Base-by-base conservation (phyloP, 2,329 filamentous ascomycete genomes). In the Claviceps humidiphila region DNA sequence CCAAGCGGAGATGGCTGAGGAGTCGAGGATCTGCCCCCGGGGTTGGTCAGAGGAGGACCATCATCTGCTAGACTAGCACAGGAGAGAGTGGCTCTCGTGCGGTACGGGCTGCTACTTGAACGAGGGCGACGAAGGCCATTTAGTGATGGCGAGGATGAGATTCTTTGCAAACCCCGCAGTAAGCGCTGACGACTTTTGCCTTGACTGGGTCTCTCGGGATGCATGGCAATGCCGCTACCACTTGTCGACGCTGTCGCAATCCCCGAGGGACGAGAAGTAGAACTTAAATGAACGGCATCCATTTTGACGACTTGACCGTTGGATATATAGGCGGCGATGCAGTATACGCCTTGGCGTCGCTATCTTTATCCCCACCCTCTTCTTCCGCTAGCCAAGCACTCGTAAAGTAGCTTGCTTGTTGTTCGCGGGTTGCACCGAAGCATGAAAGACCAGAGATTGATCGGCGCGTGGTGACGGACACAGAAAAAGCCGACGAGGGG, bases 91-190 rank as follows among this genome's bases (percentile, higher is more conserved):
- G 69, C 70, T n/a, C 71, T 66, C 41, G 64, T 66, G 57, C 81
- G 71, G 74, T 89, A 83, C 9, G 84, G 80, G 60, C 84, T 85
- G 61, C 79, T 83, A 53, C 80, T 76, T 6, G 87, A 84, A 52
- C 82, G 76, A 26, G 80, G 72, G 54, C 85, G 79, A 52, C 81
- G 77, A 51, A 82, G 67, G 53, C 78, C 78, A 42, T 77, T 74
- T 49, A 95, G 70, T 16, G 85, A 87, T 1, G 86, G 83, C 6
- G 84, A 88, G 0, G 89, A 95, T 11, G 87, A 84, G 62, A 94
- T 91, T 53, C 87, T 83, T 56, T 91, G 84, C 48, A 95, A 75
- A 37, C 83, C 81, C 56, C 82, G 81, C 17, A 94, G 72, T 38
- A 95, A 68, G 54, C 83, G 80, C 60, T 83, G 80, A 47, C 85